Conservation (phyloP, 805 yeast species). For the Sungouiella blattae region DNA sequence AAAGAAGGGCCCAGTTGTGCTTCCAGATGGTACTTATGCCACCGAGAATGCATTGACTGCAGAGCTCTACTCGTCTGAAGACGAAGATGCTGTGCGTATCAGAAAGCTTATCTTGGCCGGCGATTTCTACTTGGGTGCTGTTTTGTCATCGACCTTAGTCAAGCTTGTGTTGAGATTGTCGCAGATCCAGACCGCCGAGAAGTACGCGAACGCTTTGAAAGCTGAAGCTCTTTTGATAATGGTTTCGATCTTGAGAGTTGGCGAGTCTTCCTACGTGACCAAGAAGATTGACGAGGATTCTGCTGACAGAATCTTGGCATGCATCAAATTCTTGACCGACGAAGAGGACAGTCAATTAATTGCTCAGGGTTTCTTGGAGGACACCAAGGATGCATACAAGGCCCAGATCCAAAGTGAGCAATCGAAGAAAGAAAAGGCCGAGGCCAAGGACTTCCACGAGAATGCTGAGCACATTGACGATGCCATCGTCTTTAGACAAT, state of each 20-base stretch:
- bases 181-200: slow-evolving; percentile 49
- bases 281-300: slow-evolving; percentile 93
- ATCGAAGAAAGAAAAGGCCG: slow-evolving; percentile 51
- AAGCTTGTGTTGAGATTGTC: slow-evolving; percentile 79
- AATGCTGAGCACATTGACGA: slow-evolving; percentile 78
- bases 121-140: slow-evolving; percentile 87
- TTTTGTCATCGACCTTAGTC: slow-evolving; percentile 81
- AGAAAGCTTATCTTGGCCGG: slow-evolving; percentile 81
- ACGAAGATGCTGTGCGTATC: slow-evolving; percentile 60
- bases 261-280: slow-evolving; percentile 65
- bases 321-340: slow-evolving; percentile 74
- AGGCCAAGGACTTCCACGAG: slow-evolving; percentile 55
- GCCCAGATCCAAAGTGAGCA: slow-evolving; percentile 62
- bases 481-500: slow-evolving; percentile 73
- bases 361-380: slow-evolving; percentile 76
- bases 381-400: slow-evolving; percentile 81
- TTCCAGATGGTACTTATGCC: slow-evolving; percentile 99
- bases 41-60: slow-evolving; percentile 80
- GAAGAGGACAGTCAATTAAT: slow-evolving; percentile 50
- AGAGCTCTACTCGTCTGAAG: slow-evolving; percentile 25
- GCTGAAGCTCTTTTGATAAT: slow-evolving; percentile 93
- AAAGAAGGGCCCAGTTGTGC: slow-evolving; percentile 67
- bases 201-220: slow-evolving; percentile 72
- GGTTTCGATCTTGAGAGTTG: slow-evolving; percentile 88
- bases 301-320: slow-evolving; percentile 88